phyloP scores from a whole-genome alignment of 2,329 filamentous ascomycete genomes.

The Chaetomiaceae sp. region DNA sequence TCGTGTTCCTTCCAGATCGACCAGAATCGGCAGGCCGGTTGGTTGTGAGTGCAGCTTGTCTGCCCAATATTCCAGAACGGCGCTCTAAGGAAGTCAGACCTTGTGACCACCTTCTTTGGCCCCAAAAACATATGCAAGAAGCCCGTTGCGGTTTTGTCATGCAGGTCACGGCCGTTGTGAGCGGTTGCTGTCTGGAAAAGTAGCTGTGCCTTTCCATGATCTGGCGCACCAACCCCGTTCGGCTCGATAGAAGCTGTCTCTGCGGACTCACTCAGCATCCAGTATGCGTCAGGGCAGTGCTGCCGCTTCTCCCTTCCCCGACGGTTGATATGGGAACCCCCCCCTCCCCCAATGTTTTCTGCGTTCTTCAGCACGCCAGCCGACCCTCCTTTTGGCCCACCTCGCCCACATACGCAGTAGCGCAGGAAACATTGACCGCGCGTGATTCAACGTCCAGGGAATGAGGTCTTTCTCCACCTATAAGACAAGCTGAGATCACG shows the following conservation, averaged over 20 bases:
- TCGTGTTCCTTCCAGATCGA: background rate
- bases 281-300: background rate
- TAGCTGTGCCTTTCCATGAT: background rate
- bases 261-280: background rate
- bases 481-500: conserved; percentile 4
- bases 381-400: conserved; percentile 1
- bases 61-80: background rate
- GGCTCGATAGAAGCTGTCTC: background rate
- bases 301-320: background rate
- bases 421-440: background rate
- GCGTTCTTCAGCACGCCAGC: background rate
- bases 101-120: background rate
- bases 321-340: background rate
- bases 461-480: conserved; percentile 7
- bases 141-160: background rate
- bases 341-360: no score
- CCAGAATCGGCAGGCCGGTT: background rate
- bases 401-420: background rate
- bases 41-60: background rate
- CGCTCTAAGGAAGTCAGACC: background rate
- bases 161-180: background rate
- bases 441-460: conserved; percentile 5
- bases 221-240: background rate
- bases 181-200: background rate
- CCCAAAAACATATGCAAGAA: background rate